These are phyloP conservation scores for Penicillium sp. DNA, from an alignment of 2,329 filamentous ascomycete species.

Conservation along the genomic window DNA sequence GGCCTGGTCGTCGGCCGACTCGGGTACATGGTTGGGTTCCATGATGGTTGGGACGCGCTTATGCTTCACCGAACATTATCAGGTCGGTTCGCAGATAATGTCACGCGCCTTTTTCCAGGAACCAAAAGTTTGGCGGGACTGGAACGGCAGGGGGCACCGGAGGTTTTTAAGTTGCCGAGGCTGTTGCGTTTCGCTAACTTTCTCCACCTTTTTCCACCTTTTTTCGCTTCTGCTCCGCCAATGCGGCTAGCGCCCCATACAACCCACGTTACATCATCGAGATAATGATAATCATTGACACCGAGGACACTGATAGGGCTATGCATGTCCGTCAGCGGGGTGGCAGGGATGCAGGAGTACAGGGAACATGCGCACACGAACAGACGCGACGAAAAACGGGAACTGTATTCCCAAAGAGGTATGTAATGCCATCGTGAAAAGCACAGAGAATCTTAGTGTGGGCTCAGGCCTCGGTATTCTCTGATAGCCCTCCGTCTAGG, in stretches of 20 bases:
- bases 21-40: constrained; percentile 6
- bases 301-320: not conserved
- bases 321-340: constrained; percentile 2
- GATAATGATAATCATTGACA: not conserved
- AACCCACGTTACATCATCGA: not conserved
- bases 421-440: constrained; percentile 1
- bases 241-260: constrained; percentile 4
- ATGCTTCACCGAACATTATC: constrained; percentile 7
- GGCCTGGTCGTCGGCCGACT: constrained; percentile 31
- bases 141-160: not conserved
- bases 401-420: constrained; percentile 11
- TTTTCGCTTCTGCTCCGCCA: constrained; percentile 2
- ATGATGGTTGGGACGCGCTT: constrained; percentile 2
- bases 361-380: not conserved
- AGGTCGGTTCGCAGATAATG: not conserved
- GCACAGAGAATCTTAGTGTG: not conserved
- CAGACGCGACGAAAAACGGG: constrained; percentile 1
- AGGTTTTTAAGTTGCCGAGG: constrained; percentile 10
- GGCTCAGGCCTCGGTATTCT: constrained; percentile 6
- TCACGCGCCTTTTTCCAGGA: not conserved
- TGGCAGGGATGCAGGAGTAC: not conserved
- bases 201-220: not conserved
- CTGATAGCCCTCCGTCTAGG: constrained; percentile 1
- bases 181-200: constrained; percentile 7
- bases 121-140: not conserved